phyloP scores from a whole-genome alignment of 208 protist species.

The Crithidia sp. region DNA sequence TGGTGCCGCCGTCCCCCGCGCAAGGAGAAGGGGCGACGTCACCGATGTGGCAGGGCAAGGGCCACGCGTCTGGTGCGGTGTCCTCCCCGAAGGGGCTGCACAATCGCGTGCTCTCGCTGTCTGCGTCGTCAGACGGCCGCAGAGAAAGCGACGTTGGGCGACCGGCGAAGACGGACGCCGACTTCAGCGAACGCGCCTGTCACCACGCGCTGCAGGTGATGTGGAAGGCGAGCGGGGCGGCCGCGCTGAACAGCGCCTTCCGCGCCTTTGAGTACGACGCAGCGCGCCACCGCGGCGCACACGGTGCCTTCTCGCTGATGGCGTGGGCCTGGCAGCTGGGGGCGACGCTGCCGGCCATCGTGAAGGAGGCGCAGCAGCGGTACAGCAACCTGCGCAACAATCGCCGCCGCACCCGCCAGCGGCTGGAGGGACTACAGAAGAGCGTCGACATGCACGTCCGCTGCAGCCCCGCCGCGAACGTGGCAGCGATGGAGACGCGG shows the following conservation, averaged over 20 bases:
- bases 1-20: too few relatives aligned
- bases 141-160: not conserved
- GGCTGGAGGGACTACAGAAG: slow-evolving; percentile 8
- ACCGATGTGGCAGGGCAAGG: too few relatives aligned
- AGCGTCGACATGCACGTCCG: slow-evolving; percentile 34
- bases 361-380: slow-evolving; percentile 16
- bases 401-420: slow-evolving; percentile 13
- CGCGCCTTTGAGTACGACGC: slow-evolving; percentile 57
- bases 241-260: slow-evolving; percentile 32
- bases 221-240: slow-evolving; percentile 60
- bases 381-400: slow-evolving; percentile 16
- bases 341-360: slow-evolving; percentile 34
- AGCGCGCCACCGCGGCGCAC: slow-evolving; percentile 31
- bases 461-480: slow-evolving; percentile 24
- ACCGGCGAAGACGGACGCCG: not conserved
- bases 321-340: slow-evolving; percentile 66
- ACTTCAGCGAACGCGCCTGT: slow-evolving; percentile 11
- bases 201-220: slow-evolving; percentile 47
- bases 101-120: not conserved
- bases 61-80: not conserved
- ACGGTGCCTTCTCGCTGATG: slow-evolving; percentile 52
- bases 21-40: too few relatives aligned
- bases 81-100: too few relatives aligned
- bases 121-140: not conserved
- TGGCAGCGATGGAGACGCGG: slow-evolving; percentile 21